Evolutionary conservation across 352 stramenopile species (phyloP).

Genomic region (Phytophthora sansomeana): DNA sequence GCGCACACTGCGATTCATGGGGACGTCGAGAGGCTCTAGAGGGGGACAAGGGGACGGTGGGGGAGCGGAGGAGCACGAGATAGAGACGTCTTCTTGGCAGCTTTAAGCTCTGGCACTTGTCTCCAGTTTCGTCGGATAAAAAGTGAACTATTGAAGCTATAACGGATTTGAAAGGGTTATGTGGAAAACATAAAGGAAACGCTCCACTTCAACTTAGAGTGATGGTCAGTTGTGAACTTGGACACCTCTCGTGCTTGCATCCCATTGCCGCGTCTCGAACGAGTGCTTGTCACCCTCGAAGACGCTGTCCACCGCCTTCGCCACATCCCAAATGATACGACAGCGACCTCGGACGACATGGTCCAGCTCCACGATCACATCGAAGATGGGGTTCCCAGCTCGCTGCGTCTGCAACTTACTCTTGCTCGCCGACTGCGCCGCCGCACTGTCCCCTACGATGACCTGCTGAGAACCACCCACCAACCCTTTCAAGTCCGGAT

Average conservation of each 20-base stretch:
- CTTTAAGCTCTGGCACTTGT: background rate
- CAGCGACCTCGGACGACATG: slow-evolving; percentile 60
- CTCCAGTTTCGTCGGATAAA: too few species aligned
- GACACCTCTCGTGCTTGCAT: slow-evolving; percentile 36
- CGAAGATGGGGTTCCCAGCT: slow-evolving; percentile 73
- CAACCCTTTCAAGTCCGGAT: slow-evolving; percentile 80
- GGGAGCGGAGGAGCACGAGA: background rate
- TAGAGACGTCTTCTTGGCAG: background rate
- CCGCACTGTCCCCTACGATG: slow-evolving; percentile 61
- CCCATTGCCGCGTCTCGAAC: slow-evolving; percentile 51
- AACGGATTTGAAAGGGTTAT: background rate
- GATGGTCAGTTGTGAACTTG: slow-evolving; percentile 24
- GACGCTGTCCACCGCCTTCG: slow-evolving; percentile 75
- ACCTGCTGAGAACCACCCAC: slow-evolving; percentile 80
- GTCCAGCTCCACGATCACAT: slow-evolving; percentile 88
- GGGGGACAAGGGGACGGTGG: background rate
- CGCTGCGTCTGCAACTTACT: slow-evolving; percentile 59
- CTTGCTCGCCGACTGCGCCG: slow-evolving; percentile 39
- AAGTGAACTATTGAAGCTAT: too few species aligned
- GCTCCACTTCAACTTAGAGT: background rate
- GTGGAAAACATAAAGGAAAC: background rate
- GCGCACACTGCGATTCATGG: slow-evolving; percentile 83
- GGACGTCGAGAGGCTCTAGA: background rate
- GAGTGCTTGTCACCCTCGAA: slow-evolving; percentile 48
- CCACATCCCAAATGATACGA: slow-evolving; percentile 72